Evolutionary conservation across 805 yeast species (phyloP).

Genomic region (Wickerhamomyces pijperi): DNA sequence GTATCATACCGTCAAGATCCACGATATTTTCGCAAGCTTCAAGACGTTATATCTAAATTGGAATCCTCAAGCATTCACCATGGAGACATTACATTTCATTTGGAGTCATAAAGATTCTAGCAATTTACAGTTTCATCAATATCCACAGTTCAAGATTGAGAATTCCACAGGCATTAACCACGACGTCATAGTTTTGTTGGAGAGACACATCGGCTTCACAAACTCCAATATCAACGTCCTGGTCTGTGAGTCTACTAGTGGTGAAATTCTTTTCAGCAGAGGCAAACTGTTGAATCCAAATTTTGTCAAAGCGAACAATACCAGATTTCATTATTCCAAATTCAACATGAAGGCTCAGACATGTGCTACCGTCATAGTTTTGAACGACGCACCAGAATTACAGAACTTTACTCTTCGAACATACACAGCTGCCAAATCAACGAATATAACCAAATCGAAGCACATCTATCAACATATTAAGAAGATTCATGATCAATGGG

Average conservation of each 20-base stretch:
- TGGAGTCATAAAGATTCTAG: slow-evolving; percentile 18
- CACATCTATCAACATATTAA: slow-evolving; percentile 13
- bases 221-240: slow-evolving; percentile 16
- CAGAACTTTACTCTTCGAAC: slow-evolving; percentile 15
- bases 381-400: slow-evolving; percentile 3
- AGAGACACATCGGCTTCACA: slow-evolving; percentile 28
- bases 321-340: slow-evolving; percentile 28
- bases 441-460: slow-evolving; percentile 22
- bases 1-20: slow-evolving; percentile 13
- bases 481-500: slow-evolving; percentile 33
- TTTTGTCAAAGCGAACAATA: slow-evolving; percentile 19
- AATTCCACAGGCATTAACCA: slow-evolving; percentile 21
- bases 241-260: slow-evolving; percentile 17
- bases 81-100: slow-evolving; percentile 18
- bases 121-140: slow-evolving; percentile 14
- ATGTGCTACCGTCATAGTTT: slow-evolving; percentile 21
- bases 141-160: slow-evolving; percentile 33
- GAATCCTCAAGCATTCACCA: slow-evolving; percentile 30
- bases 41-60: slow-evolving; percentile 54
- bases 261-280: slow-evolving; percentile 20
- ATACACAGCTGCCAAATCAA: slow-evolving; percentile 5
- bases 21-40: slow-evolving; percentile 28
- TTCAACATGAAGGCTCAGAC: slow-evolving; percentile 18
- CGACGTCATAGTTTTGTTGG: slow-evolving; percentile 38
- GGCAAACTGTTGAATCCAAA: slow-evolving; percentile 1